These are phyloP conservation scores for Forsythia suspensa DNA, from an alignment of 257 asterid species.

Conservation along the genomic window DNA sequence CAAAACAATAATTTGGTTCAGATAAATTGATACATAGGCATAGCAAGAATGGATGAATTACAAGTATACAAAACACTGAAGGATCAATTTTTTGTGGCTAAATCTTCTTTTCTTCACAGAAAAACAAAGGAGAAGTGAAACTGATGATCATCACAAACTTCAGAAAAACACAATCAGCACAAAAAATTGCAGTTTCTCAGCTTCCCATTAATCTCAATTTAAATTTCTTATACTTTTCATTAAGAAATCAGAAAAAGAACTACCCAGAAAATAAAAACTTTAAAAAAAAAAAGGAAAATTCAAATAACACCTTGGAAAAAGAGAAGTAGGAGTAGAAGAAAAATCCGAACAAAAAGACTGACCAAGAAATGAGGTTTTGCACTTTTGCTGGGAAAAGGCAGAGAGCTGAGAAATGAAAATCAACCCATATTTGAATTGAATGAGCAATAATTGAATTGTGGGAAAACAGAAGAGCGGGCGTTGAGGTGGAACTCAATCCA, in stretches of 20 bases:
- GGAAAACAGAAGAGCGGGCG: slow-evolving; percentile 20
- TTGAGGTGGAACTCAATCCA: slow-evolving; percentile 57
- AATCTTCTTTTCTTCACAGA: background rate
- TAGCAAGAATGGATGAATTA: background rate
- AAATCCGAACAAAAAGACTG: slow-evolving; percentile 20
- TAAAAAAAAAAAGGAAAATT: slow-evolving; percentile 2
- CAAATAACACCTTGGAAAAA: background rate
- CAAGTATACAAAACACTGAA: background rate
- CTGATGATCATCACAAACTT: slow-evolving; percentile 18
- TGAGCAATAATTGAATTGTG: slow-evolving; percentile 30
- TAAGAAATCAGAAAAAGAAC: background rate
- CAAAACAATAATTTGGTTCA: background rate
- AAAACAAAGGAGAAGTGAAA: too few relatives aligned
- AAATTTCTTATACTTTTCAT: background rate
- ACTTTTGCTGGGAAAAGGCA: slow-evolving; percentile 2
- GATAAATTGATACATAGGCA: background rate
- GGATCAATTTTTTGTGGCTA: background rate
- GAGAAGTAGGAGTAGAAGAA: background rate
- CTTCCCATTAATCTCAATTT: slow-evolving; percentile 3
- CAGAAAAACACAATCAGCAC: background rate
- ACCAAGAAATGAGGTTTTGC: slow-evolving; percentile 42
- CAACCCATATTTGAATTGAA: slow-evolving; percentile 32
- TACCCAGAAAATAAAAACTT: background rate
- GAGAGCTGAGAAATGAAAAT: slow-evolving; percentile 14
- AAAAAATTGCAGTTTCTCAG: background rate